Evolutionary conservation across 31 red algal species (phyloP), one percentile per base, ranked within the genome.

Genomic region (Endocladia muricata): DNA sequence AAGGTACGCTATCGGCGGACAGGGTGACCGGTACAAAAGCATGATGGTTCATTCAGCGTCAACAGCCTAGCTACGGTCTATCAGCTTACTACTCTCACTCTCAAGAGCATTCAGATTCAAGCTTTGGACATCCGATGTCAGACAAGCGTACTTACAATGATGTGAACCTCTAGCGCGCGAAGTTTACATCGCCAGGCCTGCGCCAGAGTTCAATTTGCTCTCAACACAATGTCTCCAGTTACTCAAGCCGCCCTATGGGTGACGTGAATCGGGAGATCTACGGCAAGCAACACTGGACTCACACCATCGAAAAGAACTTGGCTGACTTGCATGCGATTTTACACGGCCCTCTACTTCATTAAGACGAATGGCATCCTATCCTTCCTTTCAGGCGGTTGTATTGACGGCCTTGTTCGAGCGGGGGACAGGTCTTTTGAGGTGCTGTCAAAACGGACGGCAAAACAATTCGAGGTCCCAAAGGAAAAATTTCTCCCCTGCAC

Each of bases 191-290:
- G 26, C 52, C 19, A 63, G 0, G 57, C 33, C 36, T 29, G 13
- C 52, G 5, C 0, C 41, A 31, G 38, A 73, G 68, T 77, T 77
- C 33, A 0, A 62, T 21, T 33, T 77, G 52, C 2, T 61, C 49
- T 33, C 9, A 34, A 21, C 17, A 25, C 0, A 77, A n/a, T 61
- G 0, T 57, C 54, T 77, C 17, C n/a, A 77, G 55, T 1, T 77
- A 23, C 52, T 77, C 21, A 60, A 63, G 30, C 56, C 56, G 2
- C 28, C 64, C 11, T 64, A 63, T 60, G 56, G 74, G n/a, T 29
- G 61, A 30, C 19, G 1, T 0, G 70, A 74, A 26, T 74, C 40
- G 8, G 70, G 43, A 0, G 70, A 73, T 28, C 23, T 52, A 3
- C 52, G 68, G 68, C 41, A 73, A 22, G 68, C 44, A 52, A 55